These are phyloP conservation scores for Wallacemonas sp. DNA, from an alignment of 208 protist genomes.

Conservation along the genomic window DNA sequence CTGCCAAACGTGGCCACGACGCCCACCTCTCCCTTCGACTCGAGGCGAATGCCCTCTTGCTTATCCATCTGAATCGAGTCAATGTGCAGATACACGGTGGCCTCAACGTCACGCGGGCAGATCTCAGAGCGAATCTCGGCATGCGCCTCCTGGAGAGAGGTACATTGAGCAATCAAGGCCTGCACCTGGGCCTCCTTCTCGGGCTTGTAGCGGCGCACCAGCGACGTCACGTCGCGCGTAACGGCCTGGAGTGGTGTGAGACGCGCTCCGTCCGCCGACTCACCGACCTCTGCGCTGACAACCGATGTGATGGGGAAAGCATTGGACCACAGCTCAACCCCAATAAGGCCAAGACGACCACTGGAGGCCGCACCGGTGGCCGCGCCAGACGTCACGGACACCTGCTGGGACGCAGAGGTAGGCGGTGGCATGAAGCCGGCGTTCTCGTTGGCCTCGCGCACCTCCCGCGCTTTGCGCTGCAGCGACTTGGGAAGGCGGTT, in stretches of 20 bases:
- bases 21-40: conserved; percentile 40
- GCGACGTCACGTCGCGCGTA: conserved; percentile 65
- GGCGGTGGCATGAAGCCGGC: background rate
- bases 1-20: conserved; percentile 41
- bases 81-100: conserved; percentile 79
- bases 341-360: conserved; percentile 49
- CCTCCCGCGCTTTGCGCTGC: background rate
- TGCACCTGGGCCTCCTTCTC: conserved; percentile 60
- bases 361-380: conserved; percentile 18
- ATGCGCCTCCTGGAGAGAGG: conserved; percentile 63
- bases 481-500: conserved; percentile 25
- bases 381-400: background rate
- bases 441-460: conserved; percentile 8
- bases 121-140: conserved; percentile 61
- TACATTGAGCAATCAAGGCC: conserved; percentile 59
- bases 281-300: background rate
- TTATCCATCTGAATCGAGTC: conserved; percentile 49
- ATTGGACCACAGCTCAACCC: conserved; percentile 68
- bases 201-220: conserved; percentile 67
- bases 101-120: conserved; percentile 28
- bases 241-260: conserved; percentile 32
- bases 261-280: background rate
- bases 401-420: background rate
- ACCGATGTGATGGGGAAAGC: conserved; percentile 63
- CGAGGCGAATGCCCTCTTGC: conserved; percentile 30